Percentiles rank a stretch among this genome's conserved stretches.
phyloP scores from a whole-genome alignment of 2,329 filamentous ascomycete genomes.

The Aureobasidium musti region DNA sequence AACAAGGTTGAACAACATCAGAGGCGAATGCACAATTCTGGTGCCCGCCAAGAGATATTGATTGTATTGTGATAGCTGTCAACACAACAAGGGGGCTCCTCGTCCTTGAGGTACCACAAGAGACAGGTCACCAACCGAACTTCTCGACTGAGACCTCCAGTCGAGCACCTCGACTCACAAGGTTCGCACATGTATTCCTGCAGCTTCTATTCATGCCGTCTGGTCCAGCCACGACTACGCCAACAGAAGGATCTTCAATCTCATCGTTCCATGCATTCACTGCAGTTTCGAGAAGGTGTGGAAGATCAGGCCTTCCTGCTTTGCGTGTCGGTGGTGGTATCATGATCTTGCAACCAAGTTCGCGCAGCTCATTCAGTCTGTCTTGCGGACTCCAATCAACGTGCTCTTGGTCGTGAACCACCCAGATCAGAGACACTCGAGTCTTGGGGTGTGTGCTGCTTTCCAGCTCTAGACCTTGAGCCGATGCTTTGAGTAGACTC shows the following conservation, averaged over 20 bases:
- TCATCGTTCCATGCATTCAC: constrained; percentile 36
- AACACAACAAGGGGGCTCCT: not conserved
- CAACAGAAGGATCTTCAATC: constrained; percentile 43
- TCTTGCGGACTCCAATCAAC: constrained; percentile 56
- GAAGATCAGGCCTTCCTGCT: constrained; percentile 57
- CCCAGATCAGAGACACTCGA: constrained; percentile 59
- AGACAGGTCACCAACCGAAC: constrained; percentile 60
- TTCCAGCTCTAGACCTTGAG: constrained; percentile 34
- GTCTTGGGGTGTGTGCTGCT: constrained; percentile 34
- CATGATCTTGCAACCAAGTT: constrained; percentile 55
- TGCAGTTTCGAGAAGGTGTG: constrained; percentile 47
- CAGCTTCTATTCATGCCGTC: constrained; percentile 62
- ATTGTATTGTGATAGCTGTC: not conserved
- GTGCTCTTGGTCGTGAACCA: constrained; percentile 58
- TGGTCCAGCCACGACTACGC: constrained; percentile 63
- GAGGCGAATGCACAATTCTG: not conserved
- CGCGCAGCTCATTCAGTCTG: constrained; percentile 53
- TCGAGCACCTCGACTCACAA: constrained; percentile 53
- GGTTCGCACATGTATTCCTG: constrained; percentile 58
- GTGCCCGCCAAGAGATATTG: not conserved
- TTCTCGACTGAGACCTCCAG: constrained; percentile 64
- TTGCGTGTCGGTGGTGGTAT: constrained; percentile 58
- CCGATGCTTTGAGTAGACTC: constrained; percentile 40
- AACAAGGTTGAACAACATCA: not conserved
- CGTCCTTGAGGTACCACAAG: not conserved